These are phyloP conservation scores for Aspergillus spinulosporus DNA, from an alignment of 2,329 filamentous ascomycete species.

Conservation along the genomic window DNA sequence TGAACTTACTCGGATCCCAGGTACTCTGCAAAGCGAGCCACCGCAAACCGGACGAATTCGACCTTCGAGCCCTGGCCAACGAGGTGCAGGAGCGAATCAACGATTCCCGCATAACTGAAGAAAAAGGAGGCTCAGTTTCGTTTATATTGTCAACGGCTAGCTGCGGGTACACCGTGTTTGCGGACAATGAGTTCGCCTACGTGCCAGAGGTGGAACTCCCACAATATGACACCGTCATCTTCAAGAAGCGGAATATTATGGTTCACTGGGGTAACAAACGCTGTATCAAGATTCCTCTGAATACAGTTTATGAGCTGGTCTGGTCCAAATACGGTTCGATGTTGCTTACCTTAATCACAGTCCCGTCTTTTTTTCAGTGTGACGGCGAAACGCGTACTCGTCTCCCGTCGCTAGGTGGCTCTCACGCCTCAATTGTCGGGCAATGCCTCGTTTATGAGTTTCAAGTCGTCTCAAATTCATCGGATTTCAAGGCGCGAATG, in stretches of 20 bases:
- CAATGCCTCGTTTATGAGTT: conserved; percentile 51
- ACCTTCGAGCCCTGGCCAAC: conserved; percentile 40
- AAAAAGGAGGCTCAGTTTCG: conserved; percentile 15
- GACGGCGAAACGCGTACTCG: neutral
- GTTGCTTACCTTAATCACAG: conserved; percentile 53
- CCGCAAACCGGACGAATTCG: conserved; percentile 35
- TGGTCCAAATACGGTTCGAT: conserved; percentile 40
- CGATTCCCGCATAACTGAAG: conserved; percentile 17
- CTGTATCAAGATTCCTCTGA: conserved; percentile 53
- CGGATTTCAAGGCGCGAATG: conserved; percentile 24
- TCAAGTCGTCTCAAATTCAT: conserved; percentile 20
- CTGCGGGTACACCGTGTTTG: conserved; percentile 53
- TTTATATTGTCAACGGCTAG: conserved; percentile 28
- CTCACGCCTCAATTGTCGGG: conserved; percentile 18
- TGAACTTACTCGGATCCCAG: conserved; percentile 22
- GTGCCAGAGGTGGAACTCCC: conserved; percentile 29
- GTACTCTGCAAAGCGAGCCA: conserved; percentile 37
- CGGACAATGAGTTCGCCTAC: conserved; percentile 42
- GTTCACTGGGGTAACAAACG: conserved; percentile 34
- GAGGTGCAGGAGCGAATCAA: conserved; percentile 27
- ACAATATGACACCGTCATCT: conserved; percentile 32
- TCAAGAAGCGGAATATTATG: conserved; percentile 47
- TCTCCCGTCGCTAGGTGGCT: conserved; percentile 9
- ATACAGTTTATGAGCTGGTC: conserved; percentile 53
- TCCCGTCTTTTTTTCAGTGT: conserved; percentile 51